Conservation (phyloP, 164 flowering plant species). For the Dillenia suffruticosa region DNA sequence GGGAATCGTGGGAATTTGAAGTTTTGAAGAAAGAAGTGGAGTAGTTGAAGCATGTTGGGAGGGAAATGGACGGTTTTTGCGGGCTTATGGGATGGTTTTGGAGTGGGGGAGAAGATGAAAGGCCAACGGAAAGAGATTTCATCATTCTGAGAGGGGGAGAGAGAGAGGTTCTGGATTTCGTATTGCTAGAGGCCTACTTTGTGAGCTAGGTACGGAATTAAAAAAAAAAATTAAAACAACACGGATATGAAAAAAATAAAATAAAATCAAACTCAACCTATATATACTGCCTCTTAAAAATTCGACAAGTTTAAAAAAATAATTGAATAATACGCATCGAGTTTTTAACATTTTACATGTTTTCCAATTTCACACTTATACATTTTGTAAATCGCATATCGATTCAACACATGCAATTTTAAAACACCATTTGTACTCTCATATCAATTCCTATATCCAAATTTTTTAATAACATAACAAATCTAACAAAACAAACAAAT, state of each 20-base stretch:
- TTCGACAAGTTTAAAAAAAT: neutral
- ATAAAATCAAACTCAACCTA: slow-evolving; percentile 4
- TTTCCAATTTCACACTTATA: too few species aligned
- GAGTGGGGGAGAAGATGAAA: slow-evolving; percentile 33
- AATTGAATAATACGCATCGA: too few species aligned
- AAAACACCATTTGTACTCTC: too few species aligned
- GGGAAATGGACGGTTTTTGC: slow-evolving; percentile 12
- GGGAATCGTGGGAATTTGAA: slow-evolving; percentile 8
- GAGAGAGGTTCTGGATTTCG: slow-evolving; percentile 6
- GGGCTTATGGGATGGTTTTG: slow-evolving; percentile 29
- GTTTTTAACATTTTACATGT: too few species aligned
- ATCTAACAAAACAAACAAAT: too few species aligned
- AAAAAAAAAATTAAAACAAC: too few species aligned
- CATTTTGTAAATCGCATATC: too few species aligned
- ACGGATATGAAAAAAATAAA: too few species aligned
- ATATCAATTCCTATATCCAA: too few species aligned
- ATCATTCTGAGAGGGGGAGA: slow-evolving; percentile 18
- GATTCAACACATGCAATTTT: too few species aligned
- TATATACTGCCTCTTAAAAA: neutral
- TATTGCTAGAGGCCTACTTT: neutral
- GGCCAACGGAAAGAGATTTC: slow-evolving; percentile 45
- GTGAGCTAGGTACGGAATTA: too few species aligned
- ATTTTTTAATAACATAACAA: too few species aligned
- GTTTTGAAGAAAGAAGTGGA: neutral
- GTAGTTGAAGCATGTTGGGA: neutral